Evolutionary conservation across 176 grass and related monocot genomes (phyloP), one percentile per base, ranked within the genome.

Genomic region (Bonia amplexicaulis): DNA sequence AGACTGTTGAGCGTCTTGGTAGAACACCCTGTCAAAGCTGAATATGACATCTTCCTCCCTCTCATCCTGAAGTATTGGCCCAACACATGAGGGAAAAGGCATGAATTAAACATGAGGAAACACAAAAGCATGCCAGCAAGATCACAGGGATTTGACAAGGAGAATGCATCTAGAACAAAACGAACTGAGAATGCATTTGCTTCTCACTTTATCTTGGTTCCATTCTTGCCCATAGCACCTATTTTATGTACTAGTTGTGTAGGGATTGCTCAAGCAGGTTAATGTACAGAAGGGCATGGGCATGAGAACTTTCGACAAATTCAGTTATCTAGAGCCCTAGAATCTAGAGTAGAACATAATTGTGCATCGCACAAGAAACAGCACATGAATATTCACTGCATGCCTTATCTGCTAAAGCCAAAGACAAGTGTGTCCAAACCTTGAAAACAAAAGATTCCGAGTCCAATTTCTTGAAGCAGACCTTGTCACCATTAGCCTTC

Each of bases 11-110:
- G 86, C 81, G 39, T 92, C 88, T 71, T 92, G 83, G 48, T 92
- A 92, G 81, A 97, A 94, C 55, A 97, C 95, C 77, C 68, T 90
- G 65, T 97, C 94, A 80, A 94, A 97, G 81, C 80, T 89, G 85
- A 94, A 97, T 76, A 82, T 78, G n/a, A 68, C 66, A 89, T 91
- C 84, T 74, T 97, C 90, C 25, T 92, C 94, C 69, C 91, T 92
- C 86, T 94, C 92, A 84, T 92, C 90, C 94, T 97, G 44, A 82
- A 23, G 62, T 71, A 59, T 63, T 80, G 16, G 9, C 3, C 64
- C 64, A 76, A 52, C 12, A 76, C 68, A 74, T 70, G 47, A 84
- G 51, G 55, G 47, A 77, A 72, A 44, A 55, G 2, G 19, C 17
- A 82, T 15, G 22, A 80, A 71, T 15, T 76, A 49, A 92, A 41